Base-by-base conservation (phyloP, 805 yeast species). In the Tanozyma kutaoensis region DNA sequence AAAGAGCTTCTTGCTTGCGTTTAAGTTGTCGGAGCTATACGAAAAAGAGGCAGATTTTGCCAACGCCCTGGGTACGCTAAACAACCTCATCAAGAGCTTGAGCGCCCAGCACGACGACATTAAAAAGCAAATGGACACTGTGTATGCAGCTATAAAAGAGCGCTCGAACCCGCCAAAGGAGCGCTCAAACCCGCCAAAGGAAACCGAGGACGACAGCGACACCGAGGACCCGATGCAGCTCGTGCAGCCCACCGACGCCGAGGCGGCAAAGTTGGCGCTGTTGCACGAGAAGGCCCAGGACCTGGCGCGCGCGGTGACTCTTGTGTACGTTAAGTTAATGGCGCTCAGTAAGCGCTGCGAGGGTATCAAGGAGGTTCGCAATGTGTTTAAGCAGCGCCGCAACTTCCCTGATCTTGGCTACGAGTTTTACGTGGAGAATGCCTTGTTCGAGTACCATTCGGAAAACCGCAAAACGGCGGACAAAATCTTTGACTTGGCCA, bases 401-500 rank as follows among this genome's bases (percentile, higher is more conserved):
- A 48, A 43, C 29, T 66, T 70, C 37, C 17, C 5, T 5, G 7
- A 15, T 8, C 52, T 78, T 23, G 76, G 93, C 1, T 72, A 74
- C 56, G 82, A 82, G 39, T 66, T 88, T 13, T 88, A 68, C 50
- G 74, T 76, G 13, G 88, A 81, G 32, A 77, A 79, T 42, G 95
- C 96, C 1, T 58, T 71, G 45, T 61, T 85, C 58, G 98, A 88
- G 17, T 74, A 68, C 39, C 72, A 70, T 38, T 62, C 76, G 32
- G 75, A 69, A 33, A 78, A 75, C 34, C 54, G 65, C 14, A 74
- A 70, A 28, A 72, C 80, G 24, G 86, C 95, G 0, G 57, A 66
- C 27, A 76, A 76, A 43, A 73, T 86, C 12, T 76, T 82, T 46
- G 93, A 80, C 50, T 81, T 24, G 96, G 93, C 32, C 6, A 56